Evolutionary conservation across 2,329 filamentous ascomycete genomes (phyloP), one percentile per base, ranked within the genome.

Genomic region (Ophiostoma sp.): DNA sequence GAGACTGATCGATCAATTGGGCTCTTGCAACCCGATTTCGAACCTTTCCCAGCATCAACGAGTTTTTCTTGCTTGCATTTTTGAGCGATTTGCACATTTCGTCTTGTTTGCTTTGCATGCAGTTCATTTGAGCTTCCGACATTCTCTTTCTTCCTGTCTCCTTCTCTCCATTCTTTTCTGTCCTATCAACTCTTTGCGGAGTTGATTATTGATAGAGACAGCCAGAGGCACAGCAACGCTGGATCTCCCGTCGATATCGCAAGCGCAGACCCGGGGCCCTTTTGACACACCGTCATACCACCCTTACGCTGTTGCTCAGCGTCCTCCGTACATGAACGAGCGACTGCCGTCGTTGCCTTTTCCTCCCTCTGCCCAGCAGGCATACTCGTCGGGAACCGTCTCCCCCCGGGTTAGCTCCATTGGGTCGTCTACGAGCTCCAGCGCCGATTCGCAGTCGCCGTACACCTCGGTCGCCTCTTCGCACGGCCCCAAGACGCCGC

Each of bases 211-310:
- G 31, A 57, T 39, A 11, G 15, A 50, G 55, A 28, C 52, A 64
- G n/a, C 52, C 63, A 48, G 52, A 52, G 69, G 36, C 70, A 72
- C 74, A 93, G 93, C 89, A 91, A 96, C 95, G 87, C 93, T 97
- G 93, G 93, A 95, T 93, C 90, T 95, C 83, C 92, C 93, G 85
- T 93, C 93, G 85, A 92, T 94, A 81, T 92, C 92, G 81, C 91
- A 93, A 86, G 89, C 93, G 86, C 91, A 93, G 84, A 89, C 91
- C 88, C 91, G 92, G 89, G 91, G 91, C 86, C 87, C 88, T 81
- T 87, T 88, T 83, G 91, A 95, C 84, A 86, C 88, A 79, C 82
- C 86, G 82, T 93, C 90, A 84, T 92, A 91, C 84, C 91, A 90
- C 83, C 85, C 87, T 81, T 88, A 91, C 84, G 87, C 89, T 80